Evolutionary conservation across 495 filamentous ascomycete genomes (phyloP).

Genomic region (Tuber indicum): DNA sequence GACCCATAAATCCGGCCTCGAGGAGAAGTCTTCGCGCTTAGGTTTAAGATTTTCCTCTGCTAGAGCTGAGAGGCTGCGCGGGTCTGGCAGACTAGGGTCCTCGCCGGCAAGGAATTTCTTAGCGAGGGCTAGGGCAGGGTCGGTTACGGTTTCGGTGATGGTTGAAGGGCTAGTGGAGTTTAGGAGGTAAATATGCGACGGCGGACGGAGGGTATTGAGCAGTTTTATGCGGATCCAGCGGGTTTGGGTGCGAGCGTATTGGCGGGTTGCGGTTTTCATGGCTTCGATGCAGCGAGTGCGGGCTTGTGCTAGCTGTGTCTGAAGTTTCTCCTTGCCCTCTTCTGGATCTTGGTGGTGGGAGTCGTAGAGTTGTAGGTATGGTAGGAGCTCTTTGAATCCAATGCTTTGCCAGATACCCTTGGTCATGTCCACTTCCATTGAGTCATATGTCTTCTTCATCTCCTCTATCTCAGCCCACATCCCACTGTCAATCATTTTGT

Average conservation of each 20-base stretch:
- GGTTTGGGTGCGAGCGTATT: conserved; percentile 76
- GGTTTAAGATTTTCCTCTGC: conserved; percentile 54
- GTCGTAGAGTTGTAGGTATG: conserved; percentile 55
- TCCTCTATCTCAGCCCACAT: conserved; percentile 58
- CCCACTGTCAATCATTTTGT: conserved; percentile 71
- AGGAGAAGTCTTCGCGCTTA: conserved; percentile 47
- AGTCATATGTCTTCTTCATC: conserved; percentile 56
- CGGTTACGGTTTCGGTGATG: conserved; percentile 56
- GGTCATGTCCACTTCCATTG: conserved; percentile 57
- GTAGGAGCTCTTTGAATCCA: conserved; percentile 82
- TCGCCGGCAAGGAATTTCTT: conserved; percentile 53
- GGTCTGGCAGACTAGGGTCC: conserved; percentile 50
- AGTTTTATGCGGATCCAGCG: conserved; percentile 83
- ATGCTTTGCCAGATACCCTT: conserved; percentile 94
- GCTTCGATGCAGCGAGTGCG: conserved; percentile 44
- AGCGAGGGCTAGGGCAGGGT: background rate
- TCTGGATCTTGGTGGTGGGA: conserved; percentile 18
- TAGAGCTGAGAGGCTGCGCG: conserved; percentile 55
- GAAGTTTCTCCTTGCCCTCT: conserved; percentile 24
- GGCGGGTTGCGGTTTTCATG: conserved; percentile 72
- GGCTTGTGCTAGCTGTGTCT: conserved; percentile 42
- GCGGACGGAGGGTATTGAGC: conserved; percentile 52
- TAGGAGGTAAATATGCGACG: conserved; percentile 58
- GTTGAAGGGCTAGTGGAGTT: conserved; percentile 59
- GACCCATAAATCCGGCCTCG: conserved; percentile 49